Base-by-base conservation (phyloP, 768 basidiomycete genomes). In the Phlebiopsis gigantea region DNA sequence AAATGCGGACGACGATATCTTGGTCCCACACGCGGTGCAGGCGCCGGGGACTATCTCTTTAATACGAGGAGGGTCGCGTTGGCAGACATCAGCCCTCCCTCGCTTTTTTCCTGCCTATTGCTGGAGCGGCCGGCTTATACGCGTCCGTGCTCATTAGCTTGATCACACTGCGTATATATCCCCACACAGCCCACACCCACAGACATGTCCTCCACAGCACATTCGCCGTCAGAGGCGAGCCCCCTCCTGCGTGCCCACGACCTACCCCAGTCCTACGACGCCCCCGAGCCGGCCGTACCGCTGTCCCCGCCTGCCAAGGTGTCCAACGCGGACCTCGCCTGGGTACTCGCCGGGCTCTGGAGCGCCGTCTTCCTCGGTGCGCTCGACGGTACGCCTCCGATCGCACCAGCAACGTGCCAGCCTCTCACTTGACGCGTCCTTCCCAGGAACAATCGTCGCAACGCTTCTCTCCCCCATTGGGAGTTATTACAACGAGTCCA, bases 381-480 rank as follows among this genome's bases (percentile, higher is more conserved):
- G 43, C 79, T 94, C 64, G 91, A 93, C 68, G 90, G 90, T 88
- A 68, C 56, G 77, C 69, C 24, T 24, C 22, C 34, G 34, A 3
- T 3, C 34, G 34, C 8, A 39, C 34, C 34, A 8, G 41, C 26
- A 50, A 50, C 49, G 49, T 21, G 25, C 43, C 14, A 14, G 8
- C 21, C 25, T 21, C 26, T 46, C 22, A 21, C 21, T 50, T 45
- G 28, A 53, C 55, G 39, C 25, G 30, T 41, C 22, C 25, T 46
- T 25, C 42, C 51, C 62, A 87, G 89, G 88, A 62, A 93, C 90
- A 4, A 85, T 93, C 63, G 91, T 93, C 58, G 92, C 91, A 25
- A 94, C 92, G 1, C 79, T 94, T 49, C 73, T 91, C 57, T 82
- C 87, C 42, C 88, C 90, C 56, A 93, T 94, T 61, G 92, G 91